Percentiles rank a stretch among this genome's conserved stretches.
These are phyloP conservation scores for Eutrema yunnanense DNA, from an alignment of 345 rosid genomes.

Conservation along the genomic window DNA sequence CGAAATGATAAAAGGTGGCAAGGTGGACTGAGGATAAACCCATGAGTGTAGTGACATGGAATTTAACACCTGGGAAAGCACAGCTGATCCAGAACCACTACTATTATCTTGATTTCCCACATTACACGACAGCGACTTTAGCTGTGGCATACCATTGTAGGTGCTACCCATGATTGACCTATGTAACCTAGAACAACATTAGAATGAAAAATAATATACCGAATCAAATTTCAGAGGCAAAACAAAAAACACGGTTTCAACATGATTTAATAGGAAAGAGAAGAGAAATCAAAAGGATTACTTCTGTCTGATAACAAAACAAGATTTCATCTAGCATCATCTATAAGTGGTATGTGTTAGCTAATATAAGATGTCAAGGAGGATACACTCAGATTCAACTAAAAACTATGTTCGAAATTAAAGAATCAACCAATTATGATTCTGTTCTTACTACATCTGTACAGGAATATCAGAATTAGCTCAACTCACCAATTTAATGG, in stretches of 20 bases:
- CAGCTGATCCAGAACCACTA: conserved; percentile 32
- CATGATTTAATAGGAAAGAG: background rate
- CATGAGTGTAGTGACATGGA: conserved; percentile 70
- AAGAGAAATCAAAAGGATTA: background rate
- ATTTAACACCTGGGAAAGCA: conserved; percentile 37
- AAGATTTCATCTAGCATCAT: background rate
- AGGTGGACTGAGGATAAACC: conserved; percentile 84
- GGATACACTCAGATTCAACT: background rate
- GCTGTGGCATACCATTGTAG: conserved; percentile 42
- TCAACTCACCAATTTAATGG: conserved; percentile 62
- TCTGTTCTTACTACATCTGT: background rate
- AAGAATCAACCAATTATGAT: background rate
- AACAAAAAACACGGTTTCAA: background rate
- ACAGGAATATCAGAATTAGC: conserved; percentile 1
- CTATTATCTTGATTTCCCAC: conserved; percentile 13
- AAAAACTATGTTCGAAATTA: background rate
- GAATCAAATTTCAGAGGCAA: background rate
- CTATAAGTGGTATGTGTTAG: background rate
- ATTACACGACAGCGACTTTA: conserved; percentile 30
- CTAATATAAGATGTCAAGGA: conserved; percentile 1
- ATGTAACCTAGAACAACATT: conserved; percentile 50
- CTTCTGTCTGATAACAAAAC: background rate
- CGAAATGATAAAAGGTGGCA: conserved; percentile 71
- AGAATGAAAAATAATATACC: conserved; percentile 1
- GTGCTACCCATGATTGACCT: conserved; percentile 49